Base-by-base conservation (phyloP, 148 eudicot genomes). In the Camellia sinensis region DNA sequence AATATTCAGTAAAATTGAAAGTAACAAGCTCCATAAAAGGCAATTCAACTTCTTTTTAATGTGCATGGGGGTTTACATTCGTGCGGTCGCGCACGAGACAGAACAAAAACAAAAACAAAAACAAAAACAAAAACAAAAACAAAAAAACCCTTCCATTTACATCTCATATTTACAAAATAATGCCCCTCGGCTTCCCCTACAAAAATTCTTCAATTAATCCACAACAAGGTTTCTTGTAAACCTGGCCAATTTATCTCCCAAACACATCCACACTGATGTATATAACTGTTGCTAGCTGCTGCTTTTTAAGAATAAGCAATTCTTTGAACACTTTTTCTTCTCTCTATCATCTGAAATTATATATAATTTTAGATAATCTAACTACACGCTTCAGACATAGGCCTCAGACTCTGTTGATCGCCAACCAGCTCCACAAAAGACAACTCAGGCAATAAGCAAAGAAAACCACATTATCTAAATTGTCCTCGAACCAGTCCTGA, bases 401-500 rank as follows among this genome's bases (percentile, higher is more conserved):
- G 61, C 29, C 64, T 43, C 66, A 6, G 2, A 29, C 37, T 29
- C 71, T 19, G 15, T 59, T n/a, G 40, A 60, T 75, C 68, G 12
- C 78, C 41, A n/a, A 61, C 5, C 67, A 43, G 9, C 48, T 7
- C 17, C 67, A 12, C 40, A 2, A 41, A 59, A 74, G 21, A 13
- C 66, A 6, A 52, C 5, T 18, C 71, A 13, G 17, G 71, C 3
- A 74, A 57, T 15, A 50, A 53, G 45, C 14, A 71, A n/a, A 45
- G 10, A 65, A 44, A 40, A 52, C 68, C 46, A 13, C 53, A 46
- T 57, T 7, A 17, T 75, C 85, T 18, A 85, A 12, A 66, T 60
- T 29, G 82, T 67, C 54, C 67, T 82, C 66, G 41, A 48, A 45
- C 87, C 87, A 68, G 77, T 79, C 83, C 54, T 85, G 72, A 84